A percentile compares a stretch with the other conserved stretches of the same genome.
These are phyloP conservation scores for Emergomyces pasteurianus DNA, from an alignment of 2,329 filamentous ascomycete genomes.

Conservation along the genomic window DNA sequence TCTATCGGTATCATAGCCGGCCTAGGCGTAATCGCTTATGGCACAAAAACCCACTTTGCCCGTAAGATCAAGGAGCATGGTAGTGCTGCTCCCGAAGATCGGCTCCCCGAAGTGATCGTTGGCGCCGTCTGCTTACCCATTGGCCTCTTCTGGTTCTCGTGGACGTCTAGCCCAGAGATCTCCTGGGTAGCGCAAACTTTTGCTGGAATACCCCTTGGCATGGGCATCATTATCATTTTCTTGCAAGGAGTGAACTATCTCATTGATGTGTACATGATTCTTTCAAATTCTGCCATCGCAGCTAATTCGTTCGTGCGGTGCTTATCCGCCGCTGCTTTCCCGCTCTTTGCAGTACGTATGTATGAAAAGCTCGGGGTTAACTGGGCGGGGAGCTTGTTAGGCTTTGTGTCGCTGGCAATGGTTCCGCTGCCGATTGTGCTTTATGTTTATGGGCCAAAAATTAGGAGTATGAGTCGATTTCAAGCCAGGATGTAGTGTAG, in stretches of 20 bases:
- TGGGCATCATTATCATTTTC: constrained; percentile 34
- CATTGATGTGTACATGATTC: constrained; percentile 31
- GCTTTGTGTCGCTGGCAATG: constrained; percentile 27
- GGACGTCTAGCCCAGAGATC: constrained; percentile 31
- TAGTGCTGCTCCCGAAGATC: constrained; percentile 28
- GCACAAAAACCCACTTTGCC: constrained; percentile 30
- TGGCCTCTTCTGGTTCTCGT: constrained; percentile 39
- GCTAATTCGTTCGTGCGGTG: constrained; percentile 27
- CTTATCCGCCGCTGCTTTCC: constrained; percentile 24
- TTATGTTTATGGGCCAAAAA: constrained; percentile 34
- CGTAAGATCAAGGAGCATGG: constrained; percentile 28
- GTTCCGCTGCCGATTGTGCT: constrained; percentile 39
- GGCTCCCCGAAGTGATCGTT: constrained; percentile 35
- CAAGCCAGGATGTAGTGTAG: constrained; percentile 13
- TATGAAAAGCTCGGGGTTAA: constrained; percentile 26
- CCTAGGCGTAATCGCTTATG: constrained; percentile 25
- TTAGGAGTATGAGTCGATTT: constrained; percentile 36
- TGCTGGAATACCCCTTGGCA: constrained; percentile 32
- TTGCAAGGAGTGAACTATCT: constrained; percentile 33
- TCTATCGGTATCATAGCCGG: constrained; percentile 34
- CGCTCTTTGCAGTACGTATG: constrained; percentile 25
- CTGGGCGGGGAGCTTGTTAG: constrained; percentile 31
- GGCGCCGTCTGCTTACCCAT: constrained; percentile 31
- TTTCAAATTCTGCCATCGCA: constrained; percentile 29
- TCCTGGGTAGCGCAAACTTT: constrained; percentile 36